phyloP scores from a whole-genome alignment of 805 yeast species.

The Lachancea quebecensis region DNA sequence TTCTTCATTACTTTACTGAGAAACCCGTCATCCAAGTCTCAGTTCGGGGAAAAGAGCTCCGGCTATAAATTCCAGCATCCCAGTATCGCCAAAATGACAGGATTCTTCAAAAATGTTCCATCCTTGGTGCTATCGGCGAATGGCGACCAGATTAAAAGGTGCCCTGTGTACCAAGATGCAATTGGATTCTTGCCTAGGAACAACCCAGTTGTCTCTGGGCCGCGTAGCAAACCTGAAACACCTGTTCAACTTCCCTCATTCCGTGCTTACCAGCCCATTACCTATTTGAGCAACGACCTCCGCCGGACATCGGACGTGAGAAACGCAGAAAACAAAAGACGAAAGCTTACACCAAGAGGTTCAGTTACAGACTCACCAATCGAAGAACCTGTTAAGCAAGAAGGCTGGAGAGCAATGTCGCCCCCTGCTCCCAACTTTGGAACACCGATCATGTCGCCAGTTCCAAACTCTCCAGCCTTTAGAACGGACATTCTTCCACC shows the following conservation, averaged over 20 bases:
- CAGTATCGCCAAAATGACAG: slow-evolving; percentile 23
- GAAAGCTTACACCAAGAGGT: slow-evolving; percentile 11
- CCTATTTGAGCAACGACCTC: slow-evolving; percentile 28
- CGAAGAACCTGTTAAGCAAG: not conserved
- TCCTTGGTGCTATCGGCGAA: slow-evolving; percentile 28
- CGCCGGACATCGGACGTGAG: slow-evolving; percentile 19
- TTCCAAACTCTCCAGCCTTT: not conserved
- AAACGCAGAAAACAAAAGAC: slow-evolving; percentile 20
- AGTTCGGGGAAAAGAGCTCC: slow-evolving; percentile 1
- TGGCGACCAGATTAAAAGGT: slow-evolving; percentile 30
- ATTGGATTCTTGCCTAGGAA: slow-evolving; percentile 27
- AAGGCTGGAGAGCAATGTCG: not conserved
- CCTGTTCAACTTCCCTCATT: slow-evolving; percentile 26
- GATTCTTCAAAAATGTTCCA: slow-evolving; percentile 29
- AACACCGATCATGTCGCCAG: not conserved
- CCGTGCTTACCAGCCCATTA: slow-evolving; percentile 30
- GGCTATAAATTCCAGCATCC: slow-evolving; percentile 17
- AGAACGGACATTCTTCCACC: slow-evolving; percentile 3
- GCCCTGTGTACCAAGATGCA: slow-evolving; percentile 35
- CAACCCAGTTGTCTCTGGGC: slow-evolving; percentile 4
- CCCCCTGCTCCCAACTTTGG: not conserved
- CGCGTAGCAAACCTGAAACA: slow-evolving; percentile 7
- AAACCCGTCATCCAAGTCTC: slow-evolving; percentile 25
- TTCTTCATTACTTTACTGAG: slow-evolving; percentile 36
- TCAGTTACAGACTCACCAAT: slow-evolving; percentile 2